Base-by-base conservation (phyloP, 2,329 filamentous ascomycete genomes). In the Huntiella abstrusa region DNA sequence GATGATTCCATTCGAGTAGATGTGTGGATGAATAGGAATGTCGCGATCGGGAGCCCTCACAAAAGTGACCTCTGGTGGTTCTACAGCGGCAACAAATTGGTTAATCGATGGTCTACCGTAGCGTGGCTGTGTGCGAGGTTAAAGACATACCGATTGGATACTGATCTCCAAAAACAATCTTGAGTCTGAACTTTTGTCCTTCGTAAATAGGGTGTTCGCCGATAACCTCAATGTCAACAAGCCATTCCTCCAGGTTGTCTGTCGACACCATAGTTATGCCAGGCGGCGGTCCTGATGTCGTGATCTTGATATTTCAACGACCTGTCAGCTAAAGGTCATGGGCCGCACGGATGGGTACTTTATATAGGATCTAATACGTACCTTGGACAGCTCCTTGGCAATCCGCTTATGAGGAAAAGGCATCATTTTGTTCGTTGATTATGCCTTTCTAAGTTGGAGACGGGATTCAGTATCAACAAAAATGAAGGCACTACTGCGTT, bases 1-100 rank as follows among this genome's bases (percentile, higher is more conserved):
- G 59, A 98, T 98, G 61, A 96, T 94, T 55, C 91, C 91, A 62
- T 98, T 98, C 55, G 83, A 91, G 67, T 98, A 98, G 62, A 98
- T 83, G 65, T 98, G 91, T 3, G 91, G 91, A 57, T 98, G 91
- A 60, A 94, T 87, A 1, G 91, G 91, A 55, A 98, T 87, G 34
- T 72, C 70, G 39, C 75, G 72, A 32, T 45, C 40, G 15, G 48
- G 41, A 54, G 72, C 67, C 33, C 74, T 60, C 45, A 73, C 65
- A 58, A 98, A 98, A 48, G 83, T 82, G 53, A 96, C 91, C 68
- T 98, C 91, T 17, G 91, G 91, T 0, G 91, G 82, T 66, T 95
- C 88, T 93, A 55, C 40, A 42, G 37, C 6, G 12, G n/a, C 32
- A 22, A 10, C 13, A 19, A 35, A 5, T 34, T 15, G 16, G 17